Percentiles rank a stretch among this genome's conserved stretches.
These are phyloP conservation scores for Phalaenopsis hybrid DNA, from an alignment of 116 monocot species.

Conservation along the genomic window DNA sequence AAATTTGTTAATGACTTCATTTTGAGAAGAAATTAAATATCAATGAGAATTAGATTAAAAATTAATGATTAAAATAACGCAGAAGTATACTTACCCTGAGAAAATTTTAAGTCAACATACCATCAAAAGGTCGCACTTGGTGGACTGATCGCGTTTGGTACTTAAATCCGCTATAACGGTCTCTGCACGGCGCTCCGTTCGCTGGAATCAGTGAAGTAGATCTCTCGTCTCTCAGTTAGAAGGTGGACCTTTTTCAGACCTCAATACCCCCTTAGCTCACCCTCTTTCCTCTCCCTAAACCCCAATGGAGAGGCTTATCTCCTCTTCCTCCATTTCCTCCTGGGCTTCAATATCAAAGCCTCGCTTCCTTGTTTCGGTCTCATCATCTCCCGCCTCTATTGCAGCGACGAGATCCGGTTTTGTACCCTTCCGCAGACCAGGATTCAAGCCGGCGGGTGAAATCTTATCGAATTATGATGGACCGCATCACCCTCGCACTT, in stretches of 20 bases:
- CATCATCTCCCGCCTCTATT: not conserved
- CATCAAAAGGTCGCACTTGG: no score
- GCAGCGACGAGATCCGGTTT: not conserved
- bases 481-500: not conserved
- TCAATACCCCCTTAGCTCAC: no score
- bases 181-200: not conserved
- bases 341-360: conserved; percentile 3
- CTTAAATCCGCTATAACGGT: not conserved
- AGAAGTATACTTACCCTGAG: no score
- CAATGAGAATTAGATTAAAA: no score
- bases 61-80: no score
- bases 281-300: not conserved
- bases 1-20: no score
- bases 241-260: no score
- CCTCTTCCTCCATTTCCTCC: conserved; percentile 14
- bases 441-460: conserved; percentile 3
- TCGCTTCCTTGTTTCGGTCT: not conserved
- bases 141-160: not conserved
- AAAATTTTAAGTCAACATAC: no score
- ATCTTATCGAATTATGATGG: conserved; percentile 11
- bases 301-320: conserved; percentile 45
- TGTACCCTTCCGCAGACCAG: not conserved
- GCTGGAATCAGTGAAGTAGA: not conserved
- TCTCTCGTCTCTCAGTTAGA: not conserved
- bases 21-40: no score